Evolutionary conservation across 2,329 filamentous ascomycete species (phyloP).

Genomic region (Exserohilum turcica): DNA sequence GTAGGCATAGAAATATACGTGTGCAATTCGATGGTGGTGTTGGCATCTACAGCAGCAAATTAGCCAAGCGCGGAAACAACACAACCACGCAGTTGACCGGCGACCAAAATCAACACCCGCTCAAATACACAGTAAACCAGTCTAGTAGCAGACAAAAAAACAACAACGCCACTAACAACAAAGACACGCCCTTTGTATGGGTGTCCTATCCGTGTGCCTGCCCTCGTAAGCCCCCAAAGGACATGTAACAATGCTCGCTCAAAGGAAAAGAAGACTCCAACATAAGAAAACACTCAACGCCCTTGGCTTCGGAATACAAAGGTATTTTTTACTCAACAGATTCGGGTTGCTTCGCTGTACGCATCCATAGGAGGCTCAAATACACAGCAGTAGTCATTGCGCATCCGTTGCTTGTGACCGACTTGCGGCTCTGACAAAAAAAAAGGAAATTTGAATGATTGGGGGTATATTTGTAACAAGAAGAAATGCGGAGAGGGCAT

Average conservation of each 20-base stretch:
- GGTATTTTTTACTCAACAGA: constrained; percentile 1
- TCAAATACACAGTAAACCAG: neutral
- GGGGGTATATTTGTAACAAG: constrained; percentile 11
- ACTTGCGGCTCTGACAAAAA: constrained; percentile 1
- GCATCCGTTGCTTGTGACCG: neutral
- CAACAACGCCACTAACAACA: constrained; percentile 5
- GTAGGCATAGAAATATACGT: neutral
- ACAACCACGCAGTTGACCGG: neutral
- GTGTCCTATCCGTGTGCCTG: constrained; percentile 5
- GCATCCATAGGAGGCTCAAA: constrained; percentile 1
- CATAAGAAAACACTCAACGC: constrained; percentile 3
- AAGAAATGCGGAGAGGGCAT: neutral
- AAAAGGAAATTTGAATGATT: constrained; percentile 6
- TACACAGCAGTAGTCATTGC: neutral
- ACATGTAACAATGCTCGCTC: constrained; percentile 10
- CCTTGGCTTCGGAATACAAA: neutral
- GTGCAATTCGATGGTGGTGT: neutral
- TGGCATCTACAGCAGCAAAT: neutral
- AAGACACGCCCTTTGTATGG: neutral
- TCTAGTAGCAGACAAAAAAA: neutral
- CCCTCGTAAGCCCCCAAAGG: neutral
- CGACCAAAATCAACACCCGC: constrained; percentile 1
- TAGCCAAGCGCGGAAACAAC: neutral
- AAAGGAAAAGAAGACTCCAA: neutral
- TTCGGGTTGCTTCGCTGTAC: neutral